Conservation (phyloP, 2,329 filamentous ascomycete genomes). For the Penicillium sp. region DNA sequence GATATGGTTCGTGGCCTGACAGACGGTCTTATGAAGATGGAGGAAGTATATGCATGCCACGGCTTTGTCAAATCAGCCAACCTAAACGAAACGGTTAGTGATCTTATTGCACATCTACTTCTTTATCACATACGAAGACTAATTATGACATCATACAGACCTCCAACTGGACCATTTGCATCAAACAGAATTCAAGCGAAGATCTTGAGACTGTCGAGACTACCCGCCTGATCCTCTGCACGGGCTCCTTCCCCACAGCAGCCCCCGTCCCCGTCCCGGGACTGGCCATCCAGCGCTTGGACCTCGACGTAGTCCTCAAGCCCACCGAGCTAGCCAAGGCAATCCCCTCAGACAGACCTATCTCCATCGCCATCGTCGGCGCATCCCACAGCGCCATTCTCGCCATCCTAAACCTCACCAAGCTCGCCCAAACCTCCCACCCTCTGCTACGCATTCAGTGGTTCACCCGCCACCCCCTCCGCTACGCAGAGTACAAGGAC, state of each 20-base stretch:
- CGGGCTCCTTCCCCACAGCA: conserved; percentile 53
- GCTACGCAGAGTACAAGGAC: conserved; percentile 61
- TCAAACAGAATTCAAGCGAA: conserved; percentile 28
- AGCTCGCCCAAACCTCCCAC: conserved; percentile 52
- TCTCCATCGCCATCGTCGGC: conserved; percentile 57
- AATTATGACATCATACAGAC: conserved; percentile 13
- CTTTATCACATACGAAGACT: conserved; percentile 3
- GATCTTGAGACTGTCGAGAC: conserved; percentile 38
- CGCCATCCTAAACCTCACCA: conserved; percentile 60
- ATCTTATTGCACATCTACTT: neutral
- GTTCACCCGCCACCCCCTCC: conserved; percentile 60
- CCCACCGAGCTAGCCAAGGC: conserved; percentile 49
- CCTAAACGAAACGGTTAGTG: conserved; percentile 30
- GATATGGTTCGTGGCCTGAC: conserved; percentile 53
- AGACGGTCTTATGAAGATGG: conserved; percentile 38
- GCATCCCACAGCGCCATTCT: conserved; percentile 64
- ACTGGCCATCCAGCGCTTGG: conserved; percentile 43
- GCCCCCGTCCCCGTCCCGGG: conserved; percentile 44
- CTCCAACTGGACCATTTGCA: conserved; percentile 34
- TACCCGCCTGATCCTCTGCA: conserved; percentile 56
- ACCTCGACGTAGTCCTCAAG: conserved; percentile 57
- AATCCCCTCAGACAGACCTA: conserved; percentile 37
- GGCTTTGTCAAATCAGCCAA: conserved; percentile 38
- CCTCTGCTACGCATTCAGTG: conserved; percentile 57
- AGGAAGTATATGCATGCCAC: conserved; percentile 34